Percentiles rank a stretch among this genome's conserved stretches.
phyloP scores from a whole-genome alignment of 2,329 filamentous ascomycete species.

The Phoma sp. region DNA sequence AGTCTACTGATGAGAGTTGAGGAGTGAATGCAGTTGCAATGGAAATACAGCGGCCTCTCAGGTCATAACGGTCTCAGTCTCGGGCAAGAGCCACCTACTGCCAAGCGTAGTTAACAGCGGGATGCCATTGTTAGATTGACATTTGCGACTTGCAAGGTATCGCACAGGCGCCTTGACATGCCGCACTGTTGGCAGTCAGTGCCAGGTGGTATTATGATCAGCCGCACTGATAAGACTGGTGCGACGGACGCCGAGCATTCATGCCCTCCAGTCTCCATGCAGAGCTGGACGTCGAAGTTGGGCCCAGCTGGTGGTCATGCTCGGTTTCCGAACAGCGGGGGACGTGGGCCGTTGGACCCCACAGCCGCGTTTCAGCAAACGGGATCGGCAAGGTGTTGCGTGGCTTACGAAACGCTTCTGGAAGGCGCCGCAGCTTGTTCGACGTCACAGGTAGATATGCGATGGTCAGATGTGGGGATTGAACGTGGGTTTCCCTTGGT shows the following conservation, averaged over 20 bases:
- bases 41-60: conserved; percentile 4
- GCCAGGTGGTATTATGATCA: conserved; percentile 9
- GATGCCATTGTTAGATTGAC: not conserved
- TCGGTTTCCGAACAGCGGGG: conserved; percentile 21
- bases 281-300: not conserved
- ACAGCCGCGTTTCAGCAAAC: conserved; percentile 14
- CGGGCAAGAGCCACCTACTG: conserved; percentile 13
- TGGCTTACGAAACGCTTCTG: conserved; percentile 11
- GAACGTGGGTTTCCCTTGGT: not conserved
- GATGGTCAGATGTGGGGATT: conserved; percentile 3
- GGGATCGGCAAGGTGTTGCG: conserved; percentile 14
- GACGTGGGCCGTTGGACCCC: conserved; percentile 9
- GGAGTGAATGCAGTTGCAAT: not conserved
- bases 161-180: conserved; percentile 12
- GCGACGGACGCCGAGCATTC: conserved; percentile 11
- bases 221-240: conserved; percentile 8
- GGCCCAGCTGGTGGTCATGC: conserved; percentile 4
- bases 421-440: not conserved
- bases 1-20: conserved; percentile 8
- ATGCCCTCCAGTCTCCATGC: conserved; percentile 9
- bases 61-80: conserved; percentile 9
- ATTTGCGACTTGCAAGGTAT: conserved; percentile 16
- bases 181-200: not conserved
- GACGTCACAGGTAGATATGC: conserved; percentile 9
- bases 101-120: conserved; percentile 17